Conservation (phyloP, 2,329 filamentous ascomycete species). For the Arthrobotrys megalospora region DNA sequence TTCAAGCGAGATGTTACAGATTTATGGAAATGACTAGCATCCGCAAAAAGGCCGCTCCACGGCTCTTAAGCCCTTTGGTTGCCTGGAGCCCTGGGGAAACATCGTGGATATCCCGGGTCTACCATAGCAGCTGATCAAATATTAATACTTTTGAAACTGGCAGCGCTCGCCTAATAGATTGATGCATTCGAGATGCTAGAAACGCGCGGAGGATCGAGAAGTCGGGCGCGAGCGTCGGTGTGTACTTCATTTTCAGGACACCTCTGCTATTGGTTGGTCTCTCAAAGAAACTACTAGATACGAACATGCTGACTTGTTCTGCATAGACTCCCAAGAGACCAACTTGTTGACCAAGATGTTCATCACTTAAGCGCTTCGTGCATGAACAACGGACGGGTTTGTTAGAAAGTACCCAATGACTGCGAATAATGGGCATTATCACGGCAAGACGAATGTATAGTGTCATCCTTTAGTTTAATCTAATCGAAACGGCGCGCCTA, state of each 20-base stretch:
- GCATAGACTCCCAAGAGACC: constrained; percentile 2
- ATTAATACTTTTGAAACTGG: constrained; percentile 55
- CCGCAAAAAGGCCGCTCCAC: constrained; percentile 28
- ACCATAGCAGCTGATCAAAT: constrained; percentile 32
- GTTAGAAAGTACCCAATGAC: constrained; percentile 23
- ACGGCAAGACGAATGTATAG: constrained; percentile 32
- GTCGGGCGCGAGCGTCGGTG: background rate
- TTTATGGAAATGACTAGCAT: constrained; percentile 45
- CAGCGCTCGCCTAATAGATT: constrained; percentile 60
- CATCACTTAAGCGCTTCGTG: constrained; percentile 44
- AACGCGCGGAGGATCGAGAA: constrained; percentile 10
- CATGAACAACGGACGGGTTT: constrained; percentile 17
- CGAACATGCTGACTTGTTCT: constrained; percentile 17
- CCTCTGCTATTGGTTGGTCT: constrained; percentile 32
- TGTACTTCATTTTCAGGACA: background rate
- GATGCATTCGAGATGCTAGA: constrained; percentile 8
- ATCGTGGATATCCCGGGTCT: constrained; percentile 35
- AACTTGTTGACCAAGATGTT: constrained; percentile 22
- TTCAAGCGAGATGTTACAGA: constrained; percentile 61
- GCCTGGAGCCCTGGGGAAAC: constrained; percentile 22
- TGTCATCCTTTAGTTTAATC: constrained; percentile 50
- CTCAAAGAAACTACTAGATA: constrained; percentile 17
- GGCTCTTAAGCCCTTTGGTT: constrained; percentile 7
- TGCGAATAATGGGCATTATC: constrained; percentile 24
- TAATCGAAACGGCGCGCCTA: constrained; percentile 61